These are phyloP conservation scores for Hypholoma sublateritium DNA, from an alignment of 768 basidiomycete species.

Conservation along the genomic window DNA sequence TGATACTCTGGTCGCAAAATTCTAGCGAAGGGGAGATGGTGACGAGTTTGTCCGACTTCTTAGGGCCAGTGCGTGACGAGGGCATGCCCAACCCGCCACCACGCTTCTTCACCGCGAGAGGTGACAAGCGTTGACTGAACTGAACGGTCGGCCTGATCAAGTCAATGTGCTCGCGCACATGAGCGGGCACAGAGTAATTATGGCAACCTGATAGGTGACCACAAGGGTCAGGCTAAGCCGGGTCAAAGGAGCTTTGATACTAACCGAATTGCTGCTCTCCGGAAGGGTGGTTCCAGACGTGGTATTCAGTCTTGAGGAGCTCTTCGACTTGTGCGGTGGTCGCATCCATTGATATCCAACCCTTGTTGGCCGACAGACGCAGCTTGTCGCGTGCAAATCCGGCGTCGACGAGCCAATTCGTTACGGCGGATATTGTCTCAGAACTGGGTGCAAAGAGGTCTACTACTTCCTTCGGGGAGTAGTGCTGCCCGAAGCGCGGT, in stretches of 20 bases:
- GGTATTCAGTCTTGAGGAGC: constrained; percentile 46
- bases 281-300: constrained; percentile 40
- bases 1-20: constrained; percentile 27
- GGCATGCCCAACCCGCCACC: constrained; percentile 22
- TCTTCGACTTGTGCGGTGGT: constrained; percentile 41
- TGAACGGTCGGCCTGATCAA: constrained; percentile 41
- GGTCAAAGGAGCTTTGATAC: background rate
- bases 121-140: constrained; percentile 32
- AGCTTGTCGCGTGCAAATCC: constrained; percentile 41
- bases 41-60: constrained; percentile 24
- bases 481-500: constrained; percentile 49
- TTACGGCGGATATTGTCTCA: constrained; percentile 44
- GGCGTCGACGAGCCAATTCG: constrained; percentile 41
- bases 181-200: constrained; percentile 39
- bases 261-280: constrained; percentile 41
- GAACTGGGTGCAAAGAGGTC: constrained; percentile 47
- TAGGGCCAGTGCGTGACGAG: constrained; percentile 20
- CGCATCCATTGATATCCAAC: constrained; percentile 43
- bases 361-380: constrained; percentile 37
- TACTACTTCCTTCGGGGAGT: constrained; percentile 42
- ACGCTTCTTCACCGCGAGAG: constrained; percentile 21
- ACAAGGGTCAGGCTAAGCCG: background rate
- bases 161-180: constrained; percentile 41
- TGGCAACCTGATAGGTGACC: constrained; percentile 32
- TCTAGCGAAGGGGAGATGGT: constrained; percentile 21